A percentile compares a stretch with the other conserved stretches of the same genome.
Conservation (phyloP, 2,329 filamentous ascomycete genomes). For the Claviceps fusiformis region DNA sequence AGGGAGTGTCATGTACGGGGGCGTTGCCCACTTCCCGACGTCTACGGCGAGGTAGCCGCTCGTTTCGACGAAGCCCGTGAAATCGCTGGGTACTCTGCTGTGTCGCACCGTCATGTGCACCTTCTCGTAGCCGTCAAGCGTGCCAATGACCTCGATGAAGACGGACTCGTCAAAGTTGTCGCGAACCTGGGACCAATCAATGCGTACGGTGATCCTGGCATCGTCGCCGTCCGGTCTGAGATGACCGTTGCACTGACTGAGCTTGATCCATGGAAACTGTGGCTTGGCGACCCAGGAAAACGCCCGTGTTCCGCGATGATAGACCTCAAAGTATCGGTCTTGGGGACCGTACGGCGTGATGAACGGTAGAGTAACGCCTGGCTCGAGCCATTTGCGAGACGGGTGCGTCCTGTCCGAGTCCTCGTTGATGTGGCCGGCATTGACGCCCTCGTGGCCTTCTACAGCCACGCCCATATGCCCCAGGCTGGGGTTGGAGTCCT, state of each 20-base stretch:
- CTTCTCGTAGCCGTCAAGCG: constrained; percentile 24
- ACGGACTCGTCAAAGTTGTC: constrained; percentile 28
- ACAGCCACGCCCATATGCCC: constrained; percentile 21
- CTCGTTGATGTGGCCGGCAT: constrained; percentile 31
- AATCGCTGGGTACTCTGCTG: constrained; percentile 16
- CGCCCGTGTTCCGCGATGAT: constrained; percentile 18
- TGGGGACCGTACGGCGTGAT: constrained; percentile 19
- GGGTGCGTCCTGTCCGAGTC: constrained; percentile 38
- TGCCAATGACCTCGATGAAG: constrained; percentile 20
- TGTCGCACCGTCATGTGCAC: constrained; percentile 14
- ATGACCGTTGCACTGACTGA: constrained; percentile 16
- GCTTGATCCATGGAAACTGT: constrained; percentile 20
- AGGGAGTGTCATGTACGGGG: constrained; percentile 16
- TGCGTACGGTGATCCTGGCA: constrained; percentile 15
- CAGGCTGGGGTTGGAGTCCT: constrained; percentile 33
- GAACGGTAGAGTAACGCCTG: constrained; percentile 16
- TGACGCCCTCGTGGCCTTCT: constrained; percentile 20
- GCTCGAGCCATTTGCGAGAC: constrained; percentile 20
- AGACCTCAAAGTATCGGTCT: constrained; percentile 22
- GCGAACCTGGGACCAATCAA: constrained; percentile 25
- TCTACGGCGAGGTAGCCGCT: constrained; percentile 22
- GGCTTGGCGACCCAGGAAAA: constrained; percentile 17
- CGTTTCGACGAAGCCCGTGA: constrained; percentile 21
- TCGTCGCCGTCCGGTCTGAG: constrained; percentile 19
- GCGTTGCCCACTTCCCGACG: constrained; percentile 12